A percentile compares a stretch with the other conserved stretches of the same genome.
These are phyloP conservation scores for Akanthomyces muscarius DNA, from an alignment of 2,329 filamentous ascomycete species.

Conservation along the genomic window DNA sequence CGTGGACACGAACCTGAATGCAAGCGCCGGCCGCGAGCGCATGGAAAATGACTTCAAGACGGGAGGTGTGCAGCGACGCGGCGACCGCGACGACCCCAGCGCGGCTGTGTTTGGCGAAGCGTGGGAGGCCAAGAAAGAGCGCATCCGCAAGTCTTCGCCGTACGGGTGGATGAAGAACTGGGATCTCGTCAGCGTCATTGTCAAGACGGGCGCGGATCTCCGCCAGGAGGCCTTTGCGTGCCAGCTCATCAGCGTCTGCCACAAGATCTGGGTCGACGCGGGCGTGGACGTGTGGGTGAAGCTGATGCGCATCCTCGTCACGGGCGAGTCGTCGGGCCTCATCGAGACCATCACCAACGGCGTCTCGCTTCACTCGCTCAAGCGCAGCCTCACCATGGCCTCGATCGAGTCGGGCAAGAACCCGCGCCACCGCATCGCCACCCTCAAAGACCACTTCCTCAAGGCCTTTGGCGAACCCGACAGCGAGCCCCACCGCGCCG, in stretches of 20 bases:
- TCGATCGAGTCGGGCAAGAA: constrained; percentile 70
- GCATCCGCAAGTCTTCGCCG: constrained; percentile 76
- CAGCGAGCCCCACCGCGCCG: constrained; percentile 64
- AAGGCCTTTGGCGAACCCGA: constrained; percentile 72
- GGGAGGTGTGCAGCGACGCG: constrained; percentile 73
- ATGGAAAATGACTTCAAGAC: constrained; percentile 92
- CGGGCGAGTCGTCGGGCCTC: constrained; percentile 76
- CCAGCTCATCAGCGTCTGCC: constrained; percentile 76
- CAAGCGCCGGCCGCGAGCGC: constrained; percentile 70
- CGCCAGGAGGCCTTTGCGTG: constrained; percentile 84
- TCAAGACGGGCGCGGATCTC: constrained; percentile 80
- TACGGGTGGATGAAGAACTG: constrained; percentile 90
- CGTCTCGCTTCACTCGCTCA: constrained; percentile 80
- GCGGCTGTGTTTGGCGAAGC: constrained; percentile 84
- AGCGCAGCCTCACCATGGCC: constrained; percentile 73
- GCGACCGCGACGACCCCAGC: constrained; percentile 79
- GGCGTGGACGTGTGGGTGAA: constrained; percentile 80
- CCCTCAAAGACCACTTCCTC: constrained; percentile 74
- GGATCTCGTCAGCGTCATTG: constrained; percentile 82
- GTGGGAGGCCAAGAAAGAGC: constrained; percentile 79
- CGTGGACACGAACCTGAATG: constrained; percentile 53
- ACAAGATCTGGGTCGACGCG: constrained; percentile 76
- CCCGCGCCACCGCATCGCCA: constrained; percentile 71
- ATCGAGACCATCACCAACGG: constrained; percentile 88
- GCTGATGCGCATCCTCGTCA: constrained; percentile 81